A percentile compares a stretch with the other conserved stretches of the same genome.
Evolutionary conservation across 345 rosid genomes (phyloP).

Genomic region (Pseudoturritis turrita): DNA sequence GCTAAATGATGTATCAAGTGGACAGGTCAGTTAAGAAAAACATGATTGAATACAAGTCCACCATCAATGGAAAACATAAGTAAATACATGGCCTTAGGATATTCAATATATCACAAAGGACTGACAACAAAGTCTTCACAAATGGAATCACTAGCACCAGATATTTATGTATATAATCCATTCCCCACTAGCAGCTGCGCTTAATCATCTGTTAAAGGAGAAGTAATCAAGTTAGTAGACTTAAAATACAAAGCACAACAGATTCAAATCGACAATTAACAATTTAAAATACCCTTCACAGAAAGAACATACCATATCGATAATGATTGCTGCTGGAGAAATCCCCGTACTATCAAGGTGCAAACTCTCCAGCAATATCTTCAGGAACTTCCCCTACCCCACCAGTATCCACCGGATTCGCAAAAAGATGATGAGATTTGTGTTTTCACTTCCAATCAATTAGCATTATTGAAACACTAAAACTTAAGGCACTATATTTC

Average conservation of each 20-base stretch:
- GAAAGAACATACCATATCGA: constrained; percentile 58
- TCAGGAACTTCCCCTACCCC: constrained; percentile 78
- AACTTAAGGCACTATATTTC: not conserved
- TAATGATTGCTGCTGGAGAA: constrained; percentile 44
- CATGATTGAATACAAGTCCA: not conserved
- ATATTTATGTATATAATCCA: constrained; percentile 36
- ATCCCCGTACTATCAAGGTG: constrained; percentile 44
- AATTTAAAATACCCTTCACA: constrained; percentile 29
- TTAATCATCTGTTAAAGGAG: constrained; percentile 55
- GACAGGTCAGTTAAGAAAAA: not conserved
- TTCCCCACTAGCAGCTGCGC: constrained; percentile 43
- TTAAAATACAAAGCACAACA: constrained; percentile 17
- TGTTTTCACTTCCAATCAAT: not conserved
- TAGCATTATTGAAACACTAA: constrained; percentile 2
- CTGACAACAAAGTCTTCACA: constrained; percentile 32
- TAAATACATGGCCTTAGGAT: not conserved
- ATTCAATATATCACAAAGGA: constrained; percentile 18
- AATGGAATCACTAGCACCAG: constrained; percentile 31
- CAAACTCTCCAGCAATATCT: constrained; percentile 67
- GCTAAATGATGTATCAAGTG: not conserved
- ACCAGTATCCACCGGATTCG: constrained; percentile 38
- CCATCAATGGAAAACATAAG: not conserved
- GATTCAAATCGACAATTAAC: constrained; percentile 3
- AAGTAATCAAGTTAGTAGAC: constrained; percentile 38
- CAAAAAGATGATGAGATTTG: constrained; percentile 24